Base-by-base conservation (phyloP, 257 asterid species). In the Misopates orontium region DNA sequence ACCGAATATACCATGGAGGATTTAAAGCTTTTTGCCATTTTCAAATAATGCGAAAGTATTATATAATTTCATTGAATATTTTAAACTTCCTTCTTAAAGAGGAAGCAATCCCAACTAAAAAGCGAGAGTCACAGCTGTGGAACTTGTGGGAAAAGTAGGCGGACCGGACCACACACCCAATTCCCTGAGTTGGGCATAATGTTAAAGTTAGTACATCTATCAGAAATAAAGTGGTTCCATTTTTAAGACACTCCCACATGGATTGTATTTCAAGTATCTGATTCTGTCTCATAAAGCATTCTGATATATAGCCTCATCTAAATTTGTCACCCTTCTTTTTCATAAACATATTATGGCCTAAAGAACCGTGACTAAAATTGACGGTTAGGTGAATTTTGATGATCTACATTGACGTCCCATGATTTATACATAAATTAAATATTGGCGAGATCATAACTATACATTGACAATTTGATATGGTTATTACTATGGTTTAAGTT, bases 181-280 rank as follows among this genome's bases (percentile, higher is more conserved):
- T 59, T 51, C 45, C 52, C 65, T 21, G 47, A 25, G 60, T 21
- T 67, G 15, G 48, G 57, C 53, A 39, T 36, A n/a, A 22, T n/a
- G 32, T 47, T 49, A 49, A 45, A 45, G 18, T 45, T 49, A 63
- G 5, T 25, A 28, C 69, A 45, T 45, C 19, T 13, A 44, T 44
- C 45, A 55, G 4, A 23, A 24, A 8, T 11, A 45, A 66, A 52
- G 70, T 64, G 56, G 12, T 41, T 44, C n/a, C 6, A 47, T 40
- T 25, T 71, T 69, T 19, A 53, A 22, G 72, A 74, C 80, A 59
- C n/a, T 45, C n/a, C 69, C 80, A 73, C 81, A 55, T 72, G 79
- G 60, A 17, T 62, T 66, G 42, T 17, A 53, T 56, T 50, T 64
- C 24, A 25, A n/a, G 40, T 23, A 20, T 51, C 56, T 47, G 28